Evolutionary conservation across 208 protist species (phyloP).

Genomic region (Crithidia sp.): DNA sequence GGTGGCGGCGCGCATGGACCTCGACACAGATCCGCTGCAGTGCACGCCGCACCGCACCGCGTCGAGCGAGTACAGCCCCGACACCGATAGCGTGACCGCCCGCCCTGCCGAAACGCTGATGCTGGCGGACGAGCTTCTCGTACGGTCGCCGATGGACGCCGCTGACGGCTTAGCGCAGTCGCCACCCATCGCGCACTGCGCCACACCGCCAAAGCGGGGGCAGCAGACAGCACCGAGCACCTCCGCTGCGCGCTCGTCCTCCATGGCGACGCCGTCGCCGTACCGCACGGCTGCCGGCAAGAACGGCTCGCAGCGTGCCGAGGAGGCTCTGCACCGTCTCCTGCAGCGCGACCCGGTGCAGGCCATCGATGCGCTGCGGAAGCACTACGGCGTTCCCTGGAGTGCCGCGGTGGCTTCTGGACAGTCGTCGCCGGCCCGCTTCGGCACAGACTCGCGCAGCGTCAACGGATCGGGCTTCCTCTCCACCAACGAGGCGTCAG

Average conservation of each 20-base stretch:
- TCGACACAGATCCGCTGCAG: not conserved
- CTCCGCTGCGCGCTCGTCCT: not conserved
- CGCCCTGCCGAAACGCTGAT: constrained; percentile 23
- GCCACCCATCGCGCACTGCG: not conserved
- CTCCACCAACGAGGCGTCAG: constrained; percentile 6
- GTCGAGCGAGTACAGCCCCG: constrained; percentile 13
- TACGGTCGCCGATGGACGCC: constrained; percentile 14
- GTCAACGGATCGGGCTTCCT: constrained; percentile 18
- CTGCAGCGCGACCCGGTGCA: constrained; percentile 48
- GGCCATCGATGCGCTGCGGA: constrained; percentile 57
- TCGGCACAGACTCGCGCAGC: constrained; percentile 17
- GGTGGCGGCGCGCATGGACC: constrained; percentile 30
- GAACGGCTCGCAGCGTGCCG: constrained; percentile 10
- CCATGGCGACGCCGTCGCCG: constrained; percentile 34
- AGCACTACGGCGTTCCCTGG: constrained; percentile 43
- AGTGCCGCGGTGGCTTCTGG: constrained; percentile 1
- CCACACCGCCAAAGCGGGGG: constrained; percentile 11
- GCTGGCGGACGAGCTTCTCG: constrained; percentile 23
- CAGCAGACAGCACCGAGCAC: constrained; percentile 1
- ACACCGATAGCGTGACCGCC: constrained; percentile 8
- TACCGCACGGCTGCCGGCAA: constrained; percentile 32
- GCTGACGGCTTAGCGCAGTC: constrained; percentile 2
- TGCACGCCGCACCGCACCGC: constrained; percentile 5
- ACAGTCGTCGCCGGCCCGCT: constrained; percentile 6
- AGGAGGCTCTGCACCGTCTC: constrained; percentile 50